A percentile compares a stretch with the other conserved stretches of the same genome.
phyloP scores from a whole-genome alignment of 352 stramenopile species.

The Stramenopiles sp. region DNA sequence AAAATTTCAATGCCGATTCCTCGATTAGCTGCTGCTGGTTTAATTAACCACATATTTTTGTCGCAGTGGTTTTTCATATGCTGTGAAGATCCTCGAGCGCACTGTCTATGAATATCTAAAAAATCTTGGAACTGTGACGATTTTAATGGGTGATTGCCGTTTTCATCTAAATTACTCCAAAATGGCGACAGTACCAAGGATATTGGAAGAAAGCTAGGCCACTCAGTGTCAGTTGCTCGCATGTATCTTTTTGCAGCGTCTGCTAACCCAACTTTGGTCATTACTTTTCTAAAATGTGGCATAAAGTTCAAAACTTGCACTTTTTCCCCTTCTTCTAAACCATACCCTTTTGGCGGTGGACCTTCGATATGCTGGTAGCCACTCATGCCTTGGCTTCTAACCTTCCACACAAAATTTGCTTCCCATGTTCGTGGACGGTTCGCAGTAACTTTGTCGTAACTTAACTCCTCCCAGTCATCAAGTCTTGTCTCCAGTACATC shows the following conservation, averaged over 20 bases:
- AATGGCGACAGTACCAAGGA: neutral
- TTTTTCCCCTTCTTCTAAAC: constrained; percentile 3
- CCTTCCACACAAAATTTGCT: constrained; percentile 11
- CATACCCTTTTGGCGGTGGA: constrained; percentile 4
- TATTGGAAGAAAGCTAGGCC: constrained; percentile 7
- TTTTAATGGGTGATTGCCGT: constrained; percentile 6
- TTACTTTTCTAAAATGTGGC: constrained; percentile 11
- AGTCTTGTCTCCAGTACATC: neutral
- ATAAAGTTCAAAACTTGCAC: constrained; percentile 9
- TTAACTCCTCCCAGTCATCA: neutral
- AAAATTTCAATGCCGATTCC: constrained; percentile 25
- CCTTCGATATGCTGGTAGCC: neutral
- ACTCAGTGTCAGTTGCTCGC: neutral
- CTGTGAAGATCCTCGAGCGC: neutral
- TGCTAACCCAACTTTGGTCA: constrained; percentile 7
- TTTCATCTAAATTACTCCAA: neutral
- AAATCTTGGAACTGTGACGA: constrained; percentile 9
- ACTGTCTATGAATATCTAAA: neutral
- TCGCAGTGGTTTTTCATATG: constrained; percentile 6
- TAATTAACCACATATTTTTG: constrained; percentile 26
- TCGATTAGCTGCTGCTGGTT: constrained; percentile 24
- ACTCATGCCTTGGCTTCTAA: constrained; percentile 2
- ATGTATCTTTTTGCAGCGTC: constrained; percentile 6
- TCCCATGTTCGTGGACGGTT: neutral
- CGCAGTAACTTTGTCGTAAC: neutral